A percentile compares a stretch with the other conserved stretches of the same genome.
These are phyloP conservation scores for Ustilago xerochloae DNA, from an alignment of 1,284 basidiomycete species.

Conservation along the genomic window DNA sequence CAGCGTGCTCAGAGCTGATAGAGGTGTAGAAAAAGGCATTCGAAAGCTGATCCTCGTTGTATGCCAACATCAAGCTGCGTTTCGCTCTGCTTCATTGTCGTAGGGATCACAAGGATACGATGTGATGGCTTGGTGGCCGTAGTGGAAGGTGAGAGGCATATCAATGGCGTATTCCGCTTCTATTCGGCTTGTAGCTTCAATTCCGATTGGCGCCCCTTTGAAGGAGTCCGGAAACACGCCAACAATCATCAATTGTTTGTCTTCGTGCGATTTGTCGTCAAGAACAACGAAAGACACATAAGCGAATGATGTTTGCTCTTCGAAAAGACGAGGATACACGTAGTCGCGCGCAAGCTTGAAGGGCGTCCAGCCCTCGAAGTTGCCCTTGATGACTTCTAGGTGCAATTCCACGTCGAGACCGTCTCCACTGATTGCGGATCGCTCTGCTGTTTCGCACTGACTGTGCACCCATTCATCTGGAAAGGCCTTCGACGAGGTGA, in stretches of 20 bases:
- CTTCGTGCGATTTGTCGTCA: slow-evolving; percentile 9
- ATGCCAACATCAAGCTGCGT: neutral
- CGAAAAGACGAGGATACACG: neutral
- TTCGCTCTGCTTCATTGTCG: slow-evolving; percentile 5
- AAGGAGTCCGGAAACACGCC: slow-evolving; percentile 6
- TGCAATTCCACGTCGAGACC: neutral
- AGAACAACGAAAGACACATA: slow-evolving; percentile 8
- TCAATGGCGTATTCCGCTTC: slow-evolving; percentile 6
- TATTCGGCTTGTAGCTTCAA: slow-evolving; percentile 3
- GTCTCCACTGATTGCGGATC: neutral
- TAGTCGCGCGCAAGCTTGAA: slow-evolving; percentile 7
- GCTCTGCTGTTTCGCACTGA: slow-evolving; percentile 1
- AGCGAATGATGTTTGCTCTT: neutral
- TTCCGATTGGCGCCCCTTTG: neutral
- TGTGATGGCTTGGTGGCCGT: neutral
- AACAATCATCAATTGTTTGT: neutral
- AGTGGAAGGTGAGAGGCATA: slow-evolving; percentile 7
- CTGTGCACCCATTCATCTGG: neutral
- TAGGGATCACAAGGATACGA: neutral
- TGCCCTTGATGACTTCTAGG: neutral
- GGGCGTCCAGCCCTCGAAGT: slow-evolving; percentile 12
- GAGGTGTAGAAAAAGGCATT: too few species aligned
- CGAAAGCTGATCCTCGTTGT: too few species aligned
- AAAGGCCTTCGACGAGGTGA: neutral
- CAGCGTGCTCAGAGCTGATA: too few species aligned